Percentiles rank a stretch among this genome's conserved stretches.
Evolutionary conservation across 2,329 filamentous ascomycete genomes (phyloP).

Genomic region (Colletotrichum sp.): DNA sequence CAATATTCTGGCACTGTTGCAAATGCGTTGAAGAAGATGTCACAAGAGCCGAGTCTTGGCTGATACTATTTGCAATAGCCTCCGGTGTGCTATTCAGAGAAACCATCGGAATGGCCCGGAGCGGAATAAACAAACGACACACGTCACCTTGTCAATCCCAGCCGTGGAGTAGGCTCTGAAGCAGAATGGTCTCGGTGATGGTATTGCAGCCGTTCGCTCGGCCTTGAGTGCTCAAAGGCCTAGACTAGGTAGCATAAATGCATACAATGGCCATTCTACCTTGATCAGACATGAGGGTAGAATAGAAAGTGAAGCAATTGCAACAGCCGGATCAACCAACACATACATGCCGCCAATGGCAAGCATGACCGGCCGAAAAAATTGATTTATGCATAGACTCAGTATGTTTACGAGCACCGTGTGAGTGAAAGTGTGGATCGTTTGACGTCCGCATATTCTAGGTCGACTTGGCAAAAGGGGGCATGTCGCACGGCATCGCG

Average conservation of each 20-base stretch:
- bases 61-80: neutral
- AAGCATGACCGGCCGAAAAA: fast-evolving
- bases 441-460: neutral
- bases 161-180: no score
- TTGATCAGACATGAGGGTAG: neutral
- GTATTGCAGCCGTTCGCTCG: neutral
- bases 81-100: neutral
- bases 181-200: neutral
- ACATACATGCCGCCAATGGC: neutral
- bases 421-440: neutral
- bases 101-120: neutral
- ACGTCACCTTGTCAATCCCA: neutral
- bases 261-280: neutral
- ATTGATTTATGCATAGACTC: neutral
- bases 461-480: neutral
- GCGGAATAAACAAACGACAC: neutral
- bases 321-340: neutral
- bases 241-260: neutral
- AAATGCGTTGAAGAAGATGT: neutral
- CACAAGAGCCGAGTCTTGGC: neutral
- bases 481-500: neutral
- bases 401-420: neutral
- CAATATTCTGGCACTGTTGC: neutral
- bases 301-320: neutral
- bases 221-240: neutral